Base-by-base conservation (phyloP, 208 protist species). In the Naegleria lovaniensis region DNA sequence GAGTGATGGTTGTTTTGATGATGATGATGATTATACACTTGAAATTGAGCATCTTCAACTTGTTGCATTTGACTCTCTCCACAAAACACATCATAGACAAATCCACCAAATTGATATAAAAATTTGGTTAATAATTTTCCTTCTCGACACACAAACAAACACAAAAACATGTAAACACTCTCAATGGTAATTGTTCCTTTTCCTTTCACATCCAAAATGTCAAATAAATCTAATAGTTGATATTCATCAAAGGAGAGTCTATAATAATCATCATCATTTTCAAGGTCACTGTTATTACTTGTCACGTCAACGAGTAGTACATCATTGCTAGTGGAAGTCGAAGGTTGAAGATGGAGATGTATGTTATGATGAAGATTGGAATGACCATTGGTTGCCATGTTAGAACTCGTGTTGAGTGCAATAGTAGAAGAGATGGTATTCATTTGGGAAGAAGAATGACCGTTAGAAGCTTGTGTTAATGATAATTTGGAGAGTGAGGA, bases 201-300 rank as follows among this genome's bases (percentile, higher is more conserved):
- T 38, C 83, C 83, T 85, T 39, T 48, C 16, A 85, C 83, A 85
- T 85, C 83, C 29, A 85, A 85, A 40, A 48, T 85, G 41, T 85
- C 83, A 29, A 85, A 85, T 48, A 85, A 29, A 48, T 85, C 83
- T 51, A 85, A 48, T 85, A 85, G 36, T 79, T 79, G 67, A 79
- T 79, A 79, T 79, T 79, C 67, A 79, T 79, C 67, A 79, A 79
- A 79, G 25, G 67, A 36, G 1, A 79, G 9, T 36, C 0, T 7
- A 36, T 79, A 79, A 79, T 79, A 79, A 36, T 79, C 67, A 79
- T 79, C 67, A 79, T 79, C 67, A 79, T 79, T 79, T 36, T 79
- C 67, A 19, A 67, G 43, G 7, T 48, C 43, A 48, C 43, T 48
- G 43, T 48, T 48, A 7, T 7, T 7, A 48, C 43, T 48, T 48